Percentiles rank a stretch among this genome's conserved stretches.
Evolutionary conservation across 495 filamentous ascomycete genomes (phyloP).

Genomic region (Xylaria flabelliformis): DNA sequence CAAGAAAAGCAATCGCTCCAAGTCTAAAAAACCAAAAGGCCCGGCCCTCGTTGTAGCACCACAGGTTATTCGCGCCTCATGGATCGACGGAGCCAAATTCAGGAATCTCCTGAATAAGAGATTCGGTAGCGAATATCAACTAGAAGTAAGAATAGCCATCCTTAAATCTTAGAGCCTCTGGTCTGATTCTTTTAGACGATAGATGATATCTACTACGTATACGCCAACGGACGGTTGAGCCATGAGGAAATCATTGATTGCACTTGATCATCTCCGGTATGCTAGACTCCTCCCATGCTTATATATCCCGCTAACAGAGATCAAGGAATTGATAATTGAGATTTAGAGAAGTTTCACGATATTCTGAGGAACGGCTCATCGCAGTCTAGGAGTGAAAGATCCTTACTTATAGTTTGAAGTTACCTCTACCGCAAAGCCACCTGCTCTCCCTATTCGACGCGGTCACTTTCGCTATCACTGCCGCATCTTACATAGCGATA

Average conservation of each 20-base stretch:
- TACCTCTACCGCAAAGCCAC: not conserved
- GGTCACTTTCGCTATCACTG: not conserved
- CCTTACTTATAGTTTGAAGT: not conserved
- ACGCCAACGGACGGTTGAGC: not conserved
- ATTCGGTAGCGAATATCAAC: not conserved
- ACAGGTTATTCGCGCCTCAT: not conserved
- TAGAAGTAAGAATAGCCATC: not conserved
- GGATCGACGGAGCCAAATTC: not conserved
- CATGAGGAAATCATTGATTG: not conserved
- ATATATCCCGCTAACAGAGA: not conserved
- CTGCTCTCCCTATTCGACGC: not conserved
- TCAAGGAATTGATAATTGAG: not conserved
- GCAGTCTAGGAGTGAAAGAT: not conserved
- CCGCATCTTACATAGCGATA: not conserved
- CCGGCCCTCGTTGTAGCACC: not conserved
- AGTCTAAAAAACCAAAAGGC: no score
- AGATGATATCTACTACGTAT: not conserved
- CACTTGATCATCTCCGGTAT: no score
- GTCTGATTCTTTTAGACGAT: not conserved
- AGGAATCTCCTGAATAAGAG: not conserved
- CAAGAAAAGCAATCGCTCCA: no score
- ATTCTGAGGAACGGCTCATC: not conserved
- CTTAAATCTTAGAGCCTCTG: not conserved
- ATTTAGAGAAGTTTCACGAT: not conserved
- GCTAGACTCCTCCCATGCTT: not conserved